phyloP scores from a whole-genome alignment of 108 stramenopile species.

The Pseudonitzschia multistriata region DNA sequence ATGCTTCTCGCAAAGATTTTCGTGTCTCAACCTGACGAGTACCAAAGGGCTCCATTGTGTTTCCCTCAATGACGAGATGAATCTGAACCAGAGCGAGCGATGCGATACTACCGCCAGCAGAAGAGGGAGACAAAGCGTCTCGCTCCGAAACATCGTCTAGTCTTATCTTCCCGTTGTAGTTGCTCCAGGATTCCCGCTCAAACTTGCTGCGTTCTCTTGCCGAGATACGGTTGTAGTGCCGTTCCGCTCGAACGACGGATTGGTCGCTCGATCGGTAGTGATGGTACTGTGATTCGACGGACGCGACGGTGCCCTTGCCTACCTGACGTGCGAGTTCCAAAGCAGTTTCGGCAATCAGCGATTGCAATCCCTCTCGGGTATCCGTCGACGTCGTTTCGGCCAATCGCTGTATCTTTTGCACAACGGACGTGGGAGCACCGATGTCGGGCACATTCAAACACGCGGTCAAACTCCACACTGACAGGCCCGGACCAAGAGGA shows the following conservation, averaged over 20 bases:
- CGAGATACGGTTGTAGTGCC: slow-evolving; percentile 46
- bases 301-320: slow-evolving; percentile 40
- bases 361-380: slow-evolving; percentile 61
- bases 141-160: too few relatives aligned
- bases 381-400: slow-evolving; percentile 42
- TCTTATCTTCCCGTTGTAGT: slow-evolving; percentile 1
- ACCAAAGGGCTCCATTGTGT: slow-evolving; percentile 11
- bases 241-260: slow-evolving; percentile 32
- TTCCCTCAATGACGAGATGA: slow-evolving; percentile 14
- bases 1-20: slow-evolving; percentile 2
- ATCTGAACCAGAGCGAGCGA: slow-evolving; percentile 12
- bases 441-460: slow-evolving; percentile 59
- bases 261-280: slow-evolving; percentile 36
- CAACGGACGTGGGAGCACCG: slow-evolving; percentile 44
- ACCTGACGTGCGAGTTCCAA: slow-evolving; percentile 59
- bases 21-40: not conserved
- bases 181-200: slow-evolving; percentile 47
- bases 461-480: slow-evolving; percentile 50
- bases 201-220: slow-evolving; percentile 61
- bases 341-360: slow-evolving; percentile 48
- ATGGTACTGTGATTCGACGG: slow-evolving; percentile 38
- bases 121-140: not conserved
- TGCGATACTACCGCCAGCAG: not conserved
- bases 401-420: slow-evolving; percentile 37
- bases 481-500: slow-evolving; percentile 59